A percentile compares a stretch with the other conserved stretches of the same genome.
These are phyloP conservation scores for Malus asiatica DNA, from an alignment of 306 rosid species.

Conservation along the genomic window DNA sequence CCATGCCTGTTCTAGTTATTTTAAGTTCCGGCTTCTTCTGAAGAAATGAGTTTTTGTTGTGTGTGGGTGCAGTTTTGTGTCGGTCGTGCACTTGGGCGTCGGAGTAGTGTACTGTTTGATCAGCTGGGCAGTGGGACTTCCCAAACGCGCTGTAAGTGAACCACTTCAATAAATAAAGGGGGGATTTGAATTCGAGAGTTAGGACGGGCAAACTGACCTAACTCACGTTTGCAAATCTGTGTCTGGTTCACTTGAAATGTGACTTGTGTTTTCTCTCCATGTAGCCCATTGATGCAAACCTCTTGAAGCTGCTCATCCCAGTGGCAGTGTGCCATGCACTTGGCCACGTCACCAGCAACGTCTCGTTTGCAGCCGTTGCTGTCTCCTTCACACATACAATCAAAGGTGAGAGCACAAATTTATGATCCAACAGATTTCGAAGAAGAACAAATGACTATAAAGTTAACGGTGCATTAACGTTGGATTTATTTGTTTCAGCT, in stretches of 20 bases:
- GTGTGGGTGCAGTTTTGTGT: slow-evolving; percentile 36
- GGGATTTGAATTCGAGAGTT: background rate
- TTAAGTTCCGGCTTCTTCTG: background rate
- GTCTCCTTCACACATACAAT: slow-evolving; percentile 55
- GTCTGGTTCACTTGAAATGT: background rate
- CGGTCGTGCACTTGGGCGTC: slow-evolving; percentile 41
- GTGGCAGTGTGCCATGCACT: slow-evolving; percentile 53
- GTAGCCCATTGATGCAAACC: slow-evolving; percentile 42
- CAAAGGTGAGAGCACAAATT: slow-evolving; percentile 26
- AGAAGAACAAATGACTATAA: background rate
- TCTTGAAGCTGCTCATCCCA: slow-evolving; percentile 40
- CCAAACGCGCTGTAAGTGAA: slow-evolving; percentile 52
- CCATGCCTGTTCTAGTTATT: background rate
- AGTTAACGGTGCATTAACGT: background rate
- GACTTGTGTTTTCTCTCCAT: background rate
- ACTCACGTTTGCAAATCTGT: background rate
- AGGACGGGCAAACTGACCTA: background rate
- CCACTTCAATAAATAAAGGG: background rate
- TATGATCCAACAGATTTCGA: background rate
- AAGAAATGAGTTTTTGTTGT: background rate
- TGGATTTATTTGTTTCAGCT: slow-evolving; percentile 23
- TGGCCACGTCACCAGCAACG: slow-evolving; percentile 52
- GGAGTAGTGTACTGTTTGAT: slow-evolving; percentile 46
- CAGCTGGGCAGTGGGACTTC: slow-evolving; percentile 56
- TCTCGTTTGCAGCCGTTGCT: slow-evolving; percentile 57